phyloP scores from a whole-genome alignment of 1,284 basidiomycete species.

The Amylostereum chailletii region DNA sequence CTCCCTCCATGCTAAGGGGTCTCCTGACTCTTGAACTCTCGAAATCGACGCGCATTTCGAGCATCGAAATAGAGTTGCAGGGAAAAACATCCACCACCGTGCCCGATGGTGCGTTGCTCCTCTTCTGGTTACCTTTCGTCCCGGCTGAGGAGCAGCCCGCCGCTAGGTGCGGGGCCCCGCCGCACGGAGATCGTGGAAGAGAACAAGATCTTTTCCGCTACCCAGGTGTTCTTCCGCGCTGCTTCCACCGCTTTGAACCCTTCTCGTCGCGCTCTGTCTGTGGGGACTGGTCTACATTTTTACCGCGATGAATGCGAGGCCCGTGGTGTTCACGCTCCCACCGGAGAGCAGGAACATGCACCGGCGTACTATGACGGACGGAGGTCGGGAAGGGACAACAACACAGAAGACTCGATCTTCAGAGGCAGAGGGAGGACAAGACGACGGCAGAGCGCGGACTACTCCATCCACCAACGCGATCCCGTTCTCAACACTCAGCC shows the following conservation, averaged over 20 bases:
- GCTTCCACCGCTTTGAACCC: conserved; percentile 9
- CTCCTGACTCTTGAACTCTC: conserved; percentile 73
- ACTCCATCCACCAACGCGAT: conserved; percentile 21
- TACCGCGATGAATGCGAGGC: conserved; percentile 22
- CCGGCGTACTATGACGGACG: conserved; percentile 4
- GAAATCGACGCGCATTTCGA: conserved; percentile 83
- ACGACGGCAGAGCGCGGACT: conserved; percentile 26
- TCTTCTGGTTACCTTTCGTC: neutral
- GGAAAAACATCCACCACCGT: conserved; percentile 64
- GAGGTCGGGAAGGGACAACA: too few relatives aligned
- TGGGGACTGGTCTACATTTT: conserved; percentile 62
- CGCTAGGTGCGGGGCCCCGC: conserved; percentile 67
- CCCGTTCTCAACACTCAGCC: conserved; percentile 10
- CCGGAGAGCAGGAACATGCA: conserved; percentile 17
- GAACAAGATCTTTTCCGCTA: conserved; percentile 67
- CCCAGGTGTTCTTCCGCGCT: conserved; percentile 69
- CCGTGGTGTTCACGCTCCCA: conserved; percentile 29
- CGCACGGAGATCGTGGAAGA: conserved; percentile 79
- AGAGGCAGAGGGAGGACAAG: conserved; percentile 4
- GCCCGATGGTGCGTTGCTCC: conserved; percentile 68
- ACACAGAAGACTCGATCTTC: too few relatives aligned
- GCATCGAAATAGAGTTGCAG: conserved; percentile 73
- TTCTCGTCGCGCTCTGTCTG: conserved; percentile 59
- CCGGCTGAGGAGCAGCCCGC: conserved; percentile 5
- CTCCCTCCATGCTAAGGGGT: conserved; percentile 82